phyloP scores from a whole-genome alignment of 129 eudicot genomes.

The Flaveria ramosissima region DNA sequence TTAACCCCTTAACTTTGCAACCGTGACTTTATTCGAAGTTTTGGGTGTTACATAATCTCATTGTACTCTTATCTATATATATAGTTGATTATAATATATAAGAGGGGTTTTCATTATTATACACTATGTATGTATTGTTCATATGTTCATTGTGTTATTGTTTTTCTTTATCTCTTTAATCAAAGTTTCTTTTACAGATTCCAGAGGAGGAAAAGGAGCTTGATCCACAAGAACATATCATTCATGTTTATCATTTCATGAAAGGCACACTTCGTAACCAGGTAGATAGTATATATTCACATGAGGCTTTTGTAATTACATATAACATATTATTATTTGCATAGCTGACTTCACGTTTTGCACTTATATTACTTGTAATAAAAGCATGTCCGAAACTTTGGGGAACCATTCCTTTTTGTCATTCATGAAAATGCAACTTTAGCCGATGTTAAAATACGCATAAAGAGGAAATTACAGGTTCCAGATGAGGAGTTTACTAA shows the following conservation, averaged over 20 bases:
- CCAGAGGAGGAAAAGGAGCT: constrained; percentile 80
- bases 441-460: constrained; percentile 59
- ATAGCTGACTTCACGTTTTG: neutral
- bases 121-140: no score
- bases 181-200: constrained; percentile 40
- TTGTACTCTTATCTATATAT: no score
- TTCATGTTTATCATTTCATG: constrained; percentile 68
- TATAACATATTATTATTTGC: neutral
- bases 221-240: constrained; percentile 59
- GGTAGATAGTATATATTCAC: constrained; percentile 17
- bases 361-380: neutral
- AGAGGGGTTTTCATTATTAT: no score
- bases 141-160: no score
- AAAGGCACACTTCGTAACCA: constrained; percentile 60
- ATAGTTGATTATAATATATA: no score
- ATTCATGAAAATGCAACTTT: constrained; percentile 73
- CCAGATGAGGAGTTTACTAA: constrained; percentile 82
- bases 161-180: no score
- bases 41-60: no score
- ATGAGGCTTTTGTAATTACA: neutral
- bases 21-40: no score
- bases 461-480: constrained; percentile 74
- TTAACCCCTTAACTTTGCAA: no score
- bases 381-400: constrained; percentile 63
- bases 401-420: constrained; percentile 76